These are phyloP conservation scores for Exophiala xenobiotica DNA, from an alignment of 2,329 filamentous ascomycete species.

Conservation along the genomic window DNA sequence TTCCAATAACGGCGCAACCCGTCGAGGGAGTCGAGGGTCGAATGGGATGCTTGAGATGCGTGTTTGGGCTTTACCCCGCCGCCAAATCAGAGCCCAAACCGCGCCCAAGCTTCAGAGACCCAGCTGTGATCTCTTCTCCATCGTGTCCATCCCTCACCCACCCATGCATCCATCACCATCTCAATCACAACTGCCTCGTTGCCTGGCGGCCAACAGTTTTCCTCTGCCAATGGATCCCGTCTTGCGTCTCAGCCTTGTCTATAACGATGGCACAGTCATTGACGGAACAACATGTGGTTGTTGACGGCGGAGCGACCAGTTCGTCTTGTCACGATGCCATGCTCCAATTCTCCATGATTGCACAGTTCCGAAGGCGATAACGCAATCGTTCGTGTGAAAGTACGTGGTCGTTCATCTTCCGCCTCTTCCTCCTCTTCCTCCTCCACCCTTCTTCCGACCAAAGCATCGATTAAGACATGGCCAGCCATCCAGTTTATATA, in stretches of 20 bases:
- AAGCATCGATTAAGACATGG: not conserved
- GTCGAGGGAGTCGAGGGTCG: constrained; percentile 15
- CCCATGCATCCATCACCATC: constrained; percentile 15
- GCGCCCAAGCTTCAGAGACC: constrained; percentile 21
- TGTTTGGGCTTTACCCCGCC: constrained; percentile 19
- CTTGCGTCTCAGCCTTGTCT: constrained; percentile 22
- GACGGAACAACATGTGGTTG: not conserved
- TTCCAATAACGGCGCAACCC: constrained; percentile 22
- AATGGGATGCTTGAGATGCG: constrained; percentile 19
- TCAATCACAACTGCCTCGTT: constrained; percentile 26
- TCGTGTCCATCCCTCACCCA: constrained; percentile 10
- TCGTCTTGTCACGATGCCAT: not conserved
- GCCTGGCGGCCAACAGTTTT: constrained; percentile 17
- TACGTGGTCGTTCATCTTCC: not conserved
- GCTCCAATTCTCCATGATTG: not conserved
- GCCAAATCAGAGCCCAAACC: constrained; percentile 24
- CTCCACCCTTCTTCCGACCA: not conserved
- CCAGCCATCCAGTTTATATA: constrained; percentile 23
- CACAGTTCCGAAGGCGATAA: not conserved
- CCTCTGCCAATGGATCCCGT: constrained; percentile 14
- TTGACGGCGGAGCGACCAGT: not conserved
- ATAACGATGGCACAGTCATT: constrained; percentile 7
- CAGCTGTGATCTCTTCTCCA: constrained; percentile 10
- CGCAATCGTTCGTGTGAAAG: not conserved
- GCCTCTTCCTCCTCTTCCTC: not conserved